Evolutionary conservation across 1,284 basidiomycete species (phyloP), one percentile per base, ranked within the genome.

Genomic region (Peniophora sp.): DNA sequence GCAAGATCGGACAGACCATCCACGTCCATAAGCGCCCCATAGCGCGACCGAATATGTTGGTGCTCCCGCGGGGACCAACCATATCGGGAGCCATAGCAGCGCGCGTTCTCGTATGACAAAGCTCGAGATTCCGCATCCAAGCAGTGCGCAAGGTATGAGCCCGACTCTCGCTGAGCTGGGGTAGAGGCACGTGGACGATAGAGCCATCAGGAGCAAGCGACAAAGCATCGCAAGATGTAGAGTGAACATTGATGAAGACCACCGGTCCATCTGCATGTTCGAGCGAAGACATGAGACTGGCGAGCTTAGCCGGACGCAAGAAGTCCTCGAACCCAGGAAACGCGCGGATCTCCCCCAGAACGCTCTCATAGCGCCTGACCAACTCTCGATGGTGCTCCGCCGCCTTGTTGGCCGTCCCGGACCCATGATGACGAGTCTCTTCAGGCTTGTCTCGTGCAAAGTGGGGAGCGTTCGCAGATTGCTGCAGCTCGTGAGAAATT

Each of bases 321-420:
- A 50, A 50, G 24, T 45, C 24, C 15, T 37, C 53, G 59, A 52
- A 17, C 54, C 58, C 46, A 55, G 57, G 22, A 8, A 6, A 15
- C 5, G 39, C 5, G 39, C 39, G 39, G 20, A 41, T 22, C 6
- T n/a, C n/a, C 15, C 6, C 39, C n/a, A 41, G 8, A n/a, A 41
- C 20, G n/a, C 15, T 17, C 39, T 41, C 39, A n/a, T 41, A 41
- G 15, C n/a, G n/a, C 39, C 20, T 22, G 15, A 22, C 39, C 6
- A 41, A 15, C 15, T 22, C n/a, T 8, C 39, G 39, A 41, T 41
- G 39, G n/a, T 41, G 39, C 15, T 41, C 6, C 15, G 39, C 39
- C 15, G n/a, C 20, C 8, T 41, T 15, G 8, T 41, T 22, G n/a
- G 39, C 15, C 5, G 39, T 22, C 39, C 39, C 39, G 27, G 27